phyloP scores from a whole-genome alignment of 2,329 filamentous ascomycete species.

The Alternaria sp. region DNA sequence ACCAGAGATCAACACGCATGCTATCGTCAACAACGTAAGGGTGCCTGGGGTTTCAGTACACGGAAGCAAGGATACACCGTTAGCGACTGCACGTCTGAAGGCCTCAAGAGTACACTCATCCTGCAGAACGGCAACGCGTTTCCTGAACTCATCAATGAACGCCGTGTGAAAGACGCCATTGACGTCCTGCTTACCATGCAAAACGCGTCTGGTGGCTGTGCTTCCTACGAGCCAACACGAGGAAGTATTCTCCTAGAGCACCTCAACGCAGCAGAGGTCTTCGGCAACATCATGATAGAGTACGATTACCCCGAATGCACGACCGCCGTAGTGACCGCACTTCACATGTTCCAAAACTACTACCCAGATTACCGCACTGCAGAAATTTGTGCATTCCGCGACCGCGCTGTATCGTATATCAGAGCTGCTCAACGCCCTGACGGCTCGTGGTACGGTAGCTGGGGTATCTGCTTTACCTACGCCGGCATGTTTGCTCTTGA shows the following conservation, averaged over 20 bases:
- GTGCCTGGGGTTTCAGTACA: conserved; percentile 96
- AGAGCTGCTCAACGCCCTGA: conserved; percentile 78
- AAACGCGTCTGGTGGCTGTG: conserved; percentile 83
- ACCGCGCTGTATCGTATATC: conserved; percentile 81
- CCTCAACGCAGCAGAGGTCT: conserved; percentile 95
- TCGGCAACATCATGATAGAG: conserved; percentile 97
- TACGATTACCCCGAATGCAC: conserved; percentile 99
- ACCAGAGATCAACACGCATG: conserved; percentile 77
- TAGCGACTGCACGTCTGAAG: conserved; percentile 93
- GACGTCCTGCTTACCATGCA: conserved; percentile 93
- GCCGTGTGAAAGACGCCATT: conserved; percentile 83
- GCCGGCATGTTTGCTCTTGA: conserved; percentile 96
- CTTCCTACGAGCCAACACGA: conserved; percentile 86
- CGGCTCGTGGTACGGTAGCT: conserved; percentile 97
- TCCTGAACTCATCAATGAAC: conserved; percentile 75
- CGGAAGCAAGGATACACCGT: conserved; percentile 93
- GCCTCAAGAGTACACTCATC: conserved; percentile 83
- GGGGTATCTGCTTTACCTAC: conserved; percentile 98
- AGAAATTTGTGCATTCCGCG: conserved; percentile 78
- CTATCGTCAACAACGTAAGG: conserved; percentile 90
- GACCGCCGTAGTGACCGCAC: conserved; percentile 87
- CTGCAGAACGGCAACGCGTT: conserved; percentile 79
- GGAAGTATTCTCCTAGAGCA: conserved; percentile 80
- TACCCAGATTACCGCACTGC: conserved; percentile 80
- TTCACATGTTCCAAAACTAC: conserved; percentile 80